Percentiles rank a stretch among this genome's conserved stretches.
These are phyloP conservation scores for Lolium multiflorum DNA, from an alignment of 176 grass and related monocot species.

Conservation along the genomic window DNA sequence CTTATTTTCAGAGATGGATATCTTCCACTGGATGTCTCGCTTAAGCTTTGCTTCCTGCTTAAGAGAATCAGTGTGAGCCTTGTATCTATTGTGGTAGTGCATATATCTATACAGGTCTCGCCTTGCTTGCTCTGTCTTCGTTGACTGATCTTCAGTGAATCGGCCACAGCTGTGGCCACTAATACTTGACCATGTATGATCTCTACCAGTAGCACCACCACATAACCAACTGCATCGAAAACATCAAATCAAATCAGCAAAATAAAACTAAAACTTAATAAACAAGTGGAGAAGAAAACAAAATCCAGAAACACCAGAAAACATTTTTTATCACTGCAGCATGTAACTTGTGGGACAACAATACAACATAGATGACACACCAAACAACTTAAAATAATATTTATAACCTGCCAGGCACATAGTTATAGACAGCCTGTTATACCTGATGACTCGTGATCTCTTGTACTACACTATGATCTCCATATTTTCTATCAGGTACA, in stretches of 20 bases:
- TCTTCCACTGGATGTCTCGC: conserved; percentile 76
- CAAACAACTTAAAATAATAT: conserved; percentile 14
- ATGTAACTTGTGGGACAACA: not conserved
- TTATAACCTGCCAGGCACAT: not conserved
- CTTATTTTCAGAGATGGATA: conserved; percentile 93
- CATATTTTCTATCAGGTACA: too few species aligned
- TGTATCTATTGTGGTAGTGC: conserved; percentile 84
- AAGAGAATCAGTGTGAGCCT: conserved; percentile 78
- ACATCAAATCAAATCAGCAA: conserved; percentile 45
- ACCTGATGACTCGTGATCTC: not conserved
- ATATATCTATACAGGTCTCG: conserved; percentile 69
- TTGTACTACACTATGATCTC: too few species aligned
- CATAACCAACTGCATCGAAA: conserved; percentile 85
- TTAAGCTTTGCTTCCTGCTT: conserved; percentile 72
- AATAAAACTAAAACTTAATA: conserved; percentile 16
- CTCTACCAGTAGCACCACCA: conserved; percentile 86
- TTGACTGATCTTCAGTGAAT: conserved; percentile 81
- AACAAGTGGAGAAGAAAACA: not conserved
- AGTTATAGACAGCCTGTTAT: not conserved
- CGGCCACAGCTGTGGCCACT: conserved; percentile 89
- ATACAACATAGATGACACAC: conserved; percentile 12
- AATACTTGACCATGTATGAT: conserved; percentile 93
- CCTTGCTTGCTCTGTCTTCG: conserved; percentile 66
- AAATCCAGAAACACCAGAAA: conserved; percentile 11
- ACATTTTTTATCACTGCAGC: conserved; percentile 15